Base-by-base conservation (phyloP, 1,284 basidiomycete species). In the Microbotryum intermedium region DNA sequence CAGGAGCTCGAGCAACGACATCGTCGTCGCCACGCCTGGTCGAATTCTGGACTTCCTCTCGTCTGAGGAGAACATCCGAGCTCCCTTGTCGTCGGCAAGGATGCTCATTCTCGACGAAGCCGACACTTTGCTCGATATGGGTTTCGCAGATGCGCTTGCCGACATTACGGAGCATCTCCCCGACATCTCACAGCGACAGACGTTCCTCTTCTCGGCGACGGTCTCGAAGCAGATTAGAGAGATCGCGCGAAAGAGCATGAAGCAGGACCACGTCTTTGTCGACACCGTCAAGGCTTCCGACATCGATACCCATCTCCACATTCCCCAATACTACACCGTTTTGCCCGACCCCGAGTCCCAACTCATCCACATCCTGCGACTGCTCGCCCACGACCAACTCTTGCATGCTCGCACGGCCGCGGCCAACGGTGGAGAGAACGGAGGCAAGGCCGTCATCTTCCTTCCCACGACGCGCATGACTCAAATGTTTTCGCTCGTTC, bases 91-190 rank as follows among this genome's bases (percentile, higher is more conserved):
- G 16, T 77, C 79, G 11, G 81, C 86, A 1, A 79, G 83, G 69
- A 77, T 83, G 70, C 80, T 97, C 59, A 84, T 97, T 62, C 79
- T 98, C 56, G 94, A 98, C 72, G 94, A 97, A 76, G 92, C 92
- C 11, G 95, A 98, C 74, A 94, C 90, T 0, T 80, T 97, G 16
- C 80, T 98, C 47, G 92, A 97, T 67, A 90, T 97, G 86, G 94
- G 94, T 67, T 98, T 98, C 83, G 83, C 87, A 10, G 83, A 87
- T 50, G 92, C 95, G 67, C 84, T 98, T 50, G 82, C 90, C 44
- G 81, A 80, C 1, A 92, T 97, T 70, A 77, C 83, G 39, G 70
- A 78, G 3, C 80, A 80, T 67, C 78, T 97, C n/a, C 88, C 89
- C 20, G 76, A 78, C 39, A 74, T 78, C 2, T 81, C 83, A 0